Evolutionary conservation across 2,329 filamentous ascomycete genomes (phyloP).

Genomic region (Teratosphaeria destructans): DNA sequence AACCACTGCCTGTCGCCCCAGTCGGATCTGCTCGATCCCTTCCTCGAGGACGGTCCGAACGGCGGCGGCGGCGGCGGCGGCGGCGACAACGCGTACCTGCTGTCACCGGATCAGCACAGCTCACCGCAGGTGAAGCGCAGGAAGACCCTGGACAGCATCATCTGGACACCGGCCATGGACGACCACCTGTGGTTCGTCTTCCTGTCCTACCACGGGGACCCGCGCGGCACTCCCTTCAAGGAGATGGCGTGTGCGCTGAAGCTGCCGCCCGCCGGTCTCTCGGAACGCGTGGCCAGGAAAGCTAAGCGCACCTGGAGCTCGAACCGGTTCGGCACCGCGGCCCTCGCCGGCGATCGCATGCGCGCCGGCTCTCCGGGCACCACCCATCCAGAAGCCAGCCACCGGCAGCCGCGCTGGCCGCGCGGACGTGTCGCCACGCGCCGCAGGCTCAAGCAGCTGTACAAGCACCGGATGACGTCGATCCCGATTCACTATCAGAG

Average conservation of each 20-base stretch:
- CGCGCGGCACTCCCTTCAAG: constrained; percentile 57
- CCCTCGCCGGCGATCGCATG: constrained; percentile 20
- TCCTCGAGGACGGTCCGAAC: constrained; percentile 26
- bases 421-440: constrained; percentile 49
- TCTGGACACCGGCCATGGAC: constrained; percentile 55
- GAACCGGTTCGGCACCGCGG: constrained; percentile 24
- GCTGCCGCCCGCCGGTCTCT: constrained; percentile 53
- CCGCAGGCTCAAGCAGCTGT: constrained; percentile 47
- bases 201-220: constrained; percentile 55
- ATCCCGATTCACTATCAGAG: constrained; percentile 56
- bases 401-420: constrained; percentile 40
- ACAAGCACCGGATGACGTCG: constrained; percentile 47
- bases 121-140: constrained; percentile 29
- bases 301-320: constrained; percentile 51
- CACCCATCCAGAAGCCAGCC: constrained; percentile 28
- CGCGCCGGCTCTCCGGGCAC: constrained; percentile 33
- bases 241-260: constrained; percentile 41
- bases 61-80: constrained; percentile 12
- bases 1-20: constrained; percentile 49
- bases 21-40: constrained; percentile 48
- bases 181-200: constrained; percentile 57
- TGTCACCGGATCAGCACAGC: constrained; percentile 14
- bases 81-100: constrained; percentile 8
- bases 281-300: constrained; percentile 51
- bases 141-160: constrained; percentile 31